Percentiles rank a stretch among this genome's conserved stretches.
Evolutionary conservation across 805 yeast genomes (phyloP).

Genomic region (Cyberlindnera nakhonratchasimensis): DNA sequence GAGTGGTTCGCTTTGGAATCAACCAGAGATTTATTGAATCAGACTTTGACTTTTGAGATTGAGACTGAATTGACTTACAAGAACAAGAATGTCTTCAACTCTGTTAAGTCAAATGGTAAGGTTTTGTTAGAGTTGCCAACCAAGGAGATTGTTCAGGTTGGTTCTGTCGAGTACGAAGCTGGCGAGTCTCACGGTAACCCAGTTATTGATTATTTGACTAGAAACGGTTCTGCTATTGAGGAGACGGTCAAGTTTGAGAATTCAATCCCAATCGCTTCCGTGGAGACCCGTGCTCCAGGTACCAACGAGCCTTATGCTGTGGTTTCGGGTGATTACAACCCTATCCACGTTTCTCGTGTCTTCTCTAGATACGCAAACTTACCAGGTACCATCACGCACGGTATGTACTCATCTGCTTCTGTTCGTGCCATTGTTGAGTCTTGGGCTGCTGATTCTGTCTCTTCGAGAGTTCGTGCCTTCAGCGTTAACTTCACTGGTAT

Average conservation of each 20-base stretch:
- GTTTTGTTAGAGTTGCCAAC: slow-evolving; percentile 88
- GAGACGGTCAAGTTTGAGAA: slow-evolving; percentile 90
- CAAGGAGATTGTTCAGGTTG: slow-evolving; percentile 81
- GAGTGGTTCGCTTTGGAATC: slow-evolving; percentile 94
- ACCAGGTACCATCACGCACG: slow-evolving; percentile 98
- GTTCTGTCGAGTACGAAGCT: slow-evolving; percentile 81
- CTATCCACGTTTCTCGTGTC: slow-evolving; percentile 94
- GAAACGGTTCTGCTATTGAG: slow-evolving; percentile 92
- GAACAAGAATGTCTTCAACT: slow-evolving; percentile 67
- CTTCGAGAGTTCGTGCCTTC: slow-evolving; percentile 93
- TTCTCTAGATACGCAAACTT: slow-evolving; percentile 90
- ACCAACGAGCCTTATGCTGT: slow-evolving; percentile 95
- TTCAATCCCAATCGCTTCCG: slow-evolving; percentile 75
- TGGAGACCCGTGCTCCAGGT: slow-evolving; percentile 75
- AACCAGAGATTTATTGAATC: slow-evolving; percentile 65
- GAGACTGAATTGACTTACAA: slow-evolving; percentile 81
- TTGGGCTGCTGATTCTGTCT: slow-evolving; percentile 97
- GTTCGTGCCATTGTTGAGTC: slow-evolving; percentile 94
- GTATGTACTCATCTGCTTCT: slow-evolving; percentile 97
- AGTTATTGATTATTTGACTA: slow-evolving; percentile 85
- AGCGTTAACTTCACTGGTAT: slow-evolving; percentile 88
- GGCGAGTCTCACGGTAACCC: slow-evolving; percentile 96
- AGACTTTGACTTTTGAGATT: slow-evolving; percentile 85
- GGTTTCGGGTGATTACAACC: slow-evolving; percentile 97
- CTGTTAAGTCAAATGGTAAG: slow-evolving; percentile 81